Percentiles rank a stretch among this genome's conserved stretches.
Evolutionary conservation across 805 yeast genomes (phyloP).

Genomic region (Gaillardinia entomophila): DNA sequence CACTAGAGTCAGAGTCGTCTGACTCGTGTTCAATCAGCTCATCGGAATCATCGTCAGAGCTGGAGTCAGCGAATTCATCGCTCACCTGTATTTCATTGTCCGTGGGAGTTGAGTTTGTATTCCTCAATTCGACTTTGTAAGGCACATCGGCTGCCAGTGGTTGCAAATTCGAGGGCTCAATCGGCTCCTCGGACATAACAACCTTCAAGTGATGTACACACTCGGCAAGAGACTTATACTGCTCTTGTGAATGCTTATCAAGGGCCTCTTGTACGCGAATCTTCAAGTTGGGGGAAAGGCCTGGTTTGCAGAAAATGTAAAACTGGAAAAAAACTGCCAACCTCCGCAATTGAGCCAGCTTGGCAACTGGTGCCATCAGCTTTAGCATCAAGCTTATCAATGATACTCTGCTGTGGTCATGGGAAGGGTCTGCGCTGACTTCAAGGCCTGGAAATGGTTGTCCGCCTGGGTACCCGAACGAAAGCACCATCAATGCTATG

Average conservation of each 20-base stretch:
- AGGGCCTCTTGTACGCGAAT: too few relatives aligned
- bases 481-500: slow-evolving; percentile 49
- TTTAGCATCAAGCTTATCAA: slow-evolving; percentile 32
- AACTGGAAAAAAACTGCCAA: slow-evolving; percentile 78
- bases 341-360: too few relatives aligned
- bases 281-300: too few relatives aligned
- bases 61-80: slow-evolving; percentile 34
- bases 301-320: slow-evolving; percentile 63
- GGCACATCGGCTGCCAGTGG: too few relatives aligned
- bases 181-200: too few relatives aligned
- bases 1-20: too few relatives aligned
- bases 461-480: slow-evolving; percentile 59
- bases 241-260: too few relatives aligned
- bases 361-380: slow-evolving; percentile 7
- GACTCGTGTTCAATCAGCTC: too few relatives aligned
- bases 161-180: too few relatives aligned
- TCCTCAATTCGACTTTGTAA: too few relatives aligned
- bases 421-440: slow-evolving; percentile 52
- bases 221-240: too few relatives aligned
- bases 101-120: slow-evolving; percentile 58
- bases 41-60: slow-evolving; percentile 51
- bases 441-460: slow-evolving; percentile 44
- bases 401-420: slow-evolving; percentile 68
- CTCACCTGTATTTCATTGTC: slow-evolving; percentile 53
- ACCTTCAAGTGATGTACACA: too few relatives aligned